Evolutionary conservation across 441 rosid genomes (phyloP).

Genomic region (Hura crepitans): DNA sequence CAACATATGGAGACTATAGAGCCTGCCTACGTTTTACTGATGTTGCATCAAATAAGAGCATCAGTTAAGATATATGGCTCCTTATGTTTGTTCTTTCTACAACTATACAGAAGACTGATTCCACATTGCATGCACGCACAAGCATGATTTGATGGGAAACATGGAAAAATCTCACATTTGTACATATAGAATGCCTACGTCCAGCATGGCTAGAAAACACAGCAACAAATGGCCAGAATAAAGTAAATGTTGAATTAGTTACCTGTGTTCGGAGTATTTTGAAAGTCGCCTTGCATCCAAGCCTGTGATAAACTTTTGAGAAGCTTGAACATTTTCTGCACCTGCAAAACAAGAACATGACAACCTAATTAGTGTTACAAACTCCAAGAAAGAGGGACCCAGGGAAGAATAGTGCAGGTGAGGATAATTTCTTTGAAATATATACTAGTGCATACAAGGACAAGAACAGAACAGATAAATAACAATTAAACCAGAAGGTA

Average conservation of each 20-base stretch:
- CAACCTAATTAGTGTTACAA: neutral
- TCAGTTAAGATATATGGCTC: neutral
- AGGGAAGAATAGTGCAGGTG: neutral
- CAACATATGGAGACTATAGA: neutral
- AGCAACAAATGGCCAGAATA: neutral
- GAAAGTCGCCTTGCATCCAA: constrained; percentile 92
- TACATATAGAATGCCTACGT: neutral
- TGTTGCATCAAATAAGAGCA: neutral
- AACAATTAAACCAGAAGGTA: constrained; percentile 21
- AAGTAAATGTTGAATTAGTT: constrained; percentile 12
- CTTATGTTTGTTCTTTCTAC: neutral
- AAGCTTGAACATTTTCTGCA: constrained; percentile 69
- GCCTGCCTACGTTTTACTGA: neutral
- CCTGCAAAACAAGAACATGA: constrained; percentile 39
- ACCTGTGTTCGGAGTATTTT: constrained; percentile 79
- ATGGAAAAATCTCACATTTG: too few relatives aligned
- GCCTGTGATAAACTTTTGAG: constrained; percentile 91
- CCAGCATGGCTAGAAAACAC: neutral
- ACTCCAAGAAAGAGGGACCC: neutral
- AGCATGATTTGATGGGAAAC: neutral
- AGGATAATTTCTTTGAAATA: neutral
- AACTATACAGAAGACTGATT: neutral
- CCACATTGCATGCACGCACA: too few relatives aligned
- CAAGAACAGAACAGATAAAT: neutral
- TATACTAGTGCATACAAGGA: neutral